A percentile compares a stretch with the other conserved stretches of the same genome.
Evolutionary conservation across 2,329 filamentous ascomycete genomes (phyloP).

Genomic region (Xylaria sp.): DNA sequence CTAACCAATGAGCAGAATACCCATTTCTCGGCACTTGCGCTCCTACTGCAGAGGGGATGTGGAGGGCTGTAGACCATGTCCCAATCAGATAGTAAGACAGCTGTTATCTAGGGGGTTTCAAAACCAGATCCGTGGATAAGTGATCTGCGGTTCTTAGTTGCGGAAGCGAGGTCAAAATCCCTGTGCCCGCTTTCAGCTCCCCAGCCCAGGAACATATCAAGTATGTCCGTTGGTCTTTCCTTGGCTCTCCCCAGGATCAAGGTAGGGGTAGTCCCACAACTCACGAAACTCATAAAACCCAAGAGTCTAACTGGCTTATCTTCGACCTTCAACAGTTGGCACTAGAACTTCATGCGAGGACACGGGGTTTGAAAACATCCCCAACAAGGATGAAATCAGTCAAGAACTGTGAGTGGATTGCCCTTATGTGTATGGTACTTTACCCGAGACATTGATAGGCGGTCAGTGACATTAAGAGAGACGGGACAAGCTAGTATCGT

Average conservation of each 20-base stretch:
- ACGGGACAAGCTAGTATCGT: constrained; percentile 5
- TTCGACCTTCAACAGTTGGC: constrained; percentile 11
- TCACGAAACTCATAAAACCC: constrained; percentile 8
- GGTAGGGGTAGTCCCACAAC: constrained; percentile 8
- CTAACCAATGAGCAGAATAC: constrained; percentile 2
- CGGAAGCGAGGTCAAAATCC: constrained; percentile 18
- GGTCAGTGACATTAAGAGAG: constrained; percentile 5
- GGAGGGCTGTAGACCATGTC: constrained; percentile 8
- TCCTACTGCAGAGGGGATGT: constrained; percentile 15
- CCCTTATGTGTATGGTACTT: constrained; percentile 3
- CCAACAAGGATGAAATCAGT: constrained; percentile 13
- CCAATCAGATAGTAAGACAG: constrained; percentile 12
- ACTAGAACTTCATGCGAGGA: constrained; percentile 3
- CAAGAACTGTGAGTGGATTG: constrained; percentile 11
- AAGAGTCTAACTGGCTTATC: constrained; percentile 8
- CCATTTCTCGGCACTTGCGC: constrained; percentile 18
- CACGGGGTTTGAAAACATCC: background rate
- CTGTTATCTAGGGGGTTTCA: constrained; percentile 1
- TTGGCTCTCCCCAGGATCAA: background rate
- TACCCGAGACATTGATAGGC: constrained; percentile 19
- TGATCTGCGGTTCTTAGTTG: constrained; percentile 12
- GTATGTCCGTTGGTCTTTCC: background rate
- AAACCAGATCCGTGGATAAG: constrained; percentile 29
- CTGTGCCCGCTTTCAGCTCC: constrained; percentile 20
- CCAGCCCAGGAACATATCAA: constrained; percentile 16